A percentile compares a stretch with the other conserved stretches of the same genome.
Evolutionary conservation across 768 basidiomycete genomes (phyloP).

Genomic region (Macrolepiota fuliginosa): DNA sequence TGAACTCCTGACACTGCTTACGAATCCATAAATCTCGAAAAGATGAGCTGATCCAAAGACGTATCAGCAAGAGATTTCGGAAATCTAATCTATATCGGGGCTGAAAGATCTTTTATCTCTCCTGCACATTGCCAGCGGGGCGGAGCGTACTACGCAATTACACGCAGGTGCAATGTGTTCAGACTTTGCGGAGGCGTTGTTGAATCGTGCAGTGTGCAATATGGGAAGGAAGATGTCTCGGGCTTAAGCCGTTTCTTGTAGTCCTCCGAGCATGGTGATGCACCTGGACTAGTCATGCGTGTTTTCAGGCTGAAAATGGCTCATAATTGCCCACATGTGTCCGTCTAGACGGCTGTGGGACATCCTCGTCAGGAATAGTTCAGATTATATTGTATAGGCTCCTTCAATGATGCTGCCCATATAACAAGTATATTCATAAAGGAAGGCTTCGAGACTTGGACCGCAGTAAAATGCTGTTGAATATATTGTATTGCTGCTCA

Average conservation of each 20-base stretch:
- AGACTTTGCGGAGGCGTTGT: neutral
- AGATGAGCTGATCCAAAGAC: neutral
- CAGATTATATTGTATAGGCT: neutral
- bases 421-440: neutral
- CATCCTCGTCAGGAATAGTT: neutral
- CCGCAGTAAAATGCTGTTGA: neutral
- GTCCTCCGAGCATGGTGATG: neutral
- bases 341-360: neutral
- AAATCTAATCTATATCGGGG: constrained; percentile 1
- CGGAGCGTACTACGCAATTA: neutral
- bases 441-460: neutral
- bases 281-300: neutral
- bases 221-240: neutral
- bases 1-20: neutral
- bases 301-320: neutral
- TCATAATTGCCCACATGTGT: neutral
- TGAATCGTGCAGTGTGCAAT: neutral
- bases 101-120: neutral
- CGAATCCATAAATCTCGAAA: neutral
- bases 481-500: neutral
- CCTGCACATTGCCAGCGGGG: neutral
- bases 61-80: neutral
- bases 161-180: neutral
- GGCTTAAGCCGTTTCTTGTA: neutral
- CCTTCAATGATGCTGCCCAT: neutral